These are phyloP conservation scores for Aegilops speltoides DNA, from an alignment of 176 grass and related monocot species.

Conservation along the genomic window DNA sequence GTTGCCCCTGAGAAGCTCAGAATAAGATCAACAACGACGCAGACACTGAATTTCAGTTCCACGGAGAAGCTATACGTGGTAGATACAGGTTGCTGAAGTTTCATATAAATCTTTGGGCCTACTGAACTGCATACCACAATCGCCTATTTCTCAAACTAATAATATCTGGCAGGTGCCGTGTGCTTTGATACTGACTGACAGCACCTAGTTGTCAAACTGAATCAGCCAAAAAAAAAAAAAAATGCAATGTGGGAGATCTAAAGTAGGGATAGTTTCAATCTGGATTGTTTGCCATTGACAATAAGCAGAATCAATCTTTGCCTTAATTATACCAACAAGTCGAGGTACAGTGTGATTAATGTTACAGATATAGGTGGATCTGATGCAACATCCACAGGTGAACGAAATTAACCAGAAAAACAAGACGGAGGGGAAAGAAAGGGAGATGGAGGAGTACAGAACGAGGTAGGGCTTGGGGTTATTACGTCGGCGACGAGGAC, in stretches of 20 bases:
- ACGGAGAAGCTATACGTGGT: neutral
- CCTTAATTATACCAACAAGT: too few relatives aligned
- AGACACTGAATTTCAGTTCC: neutral
- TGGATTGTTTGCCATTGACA: too few relatives aligned
- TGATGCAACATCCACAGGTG: neutral
- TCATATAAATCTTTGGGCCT: neutral
- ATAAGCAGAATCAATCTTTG: too few relatives aligned
- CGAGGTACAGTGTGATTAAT: too few relatives aligned
- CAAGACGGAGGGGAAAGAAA: too few relatives aligned
- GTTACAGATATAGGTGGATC: neutral
- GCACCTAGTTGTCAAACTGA: neutral
- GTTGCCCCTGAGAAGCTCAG: neutral
- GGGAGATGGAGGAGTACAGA: neutral
- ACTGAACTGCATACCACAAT: neutral
- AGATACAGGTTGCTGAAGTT: neutral
- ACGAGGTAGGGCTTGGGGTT: too few relatives aligned
- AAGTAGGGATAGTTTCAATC: too few relatives aligned
- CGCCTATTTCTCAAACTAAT: neutral
- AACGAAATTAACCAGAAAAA: neutral
- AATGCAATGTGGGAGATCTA: neutral
- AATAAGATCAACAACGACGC: neutral
- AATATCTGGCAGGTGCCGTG: neutral
- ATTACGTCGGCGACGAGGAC: too few relatives aligned
- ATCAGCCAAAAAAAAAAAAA: neutral
- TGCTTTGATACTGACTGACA: neutral